A percentile compares a stretch with the other conserved stretches of the same genome.
These are phyloP conservation scores for Xylariaceae sp. DNA, from an alignment of 2,329 filamentous ascomycete genomes.

Conservation along the genomic window DNA sequence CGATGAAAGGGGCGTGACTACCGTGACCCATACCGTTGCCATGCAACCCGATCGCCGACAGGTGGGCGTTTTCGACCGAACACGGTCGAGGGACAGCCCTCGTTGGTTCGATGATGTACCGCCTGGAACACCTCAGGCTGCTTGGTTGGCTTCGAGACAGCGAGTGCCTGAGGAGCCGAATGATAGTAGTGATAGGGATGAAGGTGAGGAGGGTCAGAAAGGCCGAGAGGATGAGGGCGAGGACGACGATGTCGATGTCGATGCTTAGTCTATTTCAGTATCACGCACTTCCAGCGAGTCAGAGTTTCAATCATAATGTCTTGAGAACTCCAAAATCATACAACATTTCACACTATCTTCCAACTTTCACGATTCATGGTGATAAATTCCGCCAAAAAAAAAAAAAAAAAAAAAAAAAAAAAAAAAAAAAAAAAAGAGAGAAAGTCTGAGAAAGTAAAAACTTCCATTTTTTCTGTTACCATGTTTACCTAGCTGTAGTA, in stretches of 20 bases:
- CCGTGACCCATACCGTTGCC: background rate
- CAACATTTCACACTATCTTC: too few species aligned
- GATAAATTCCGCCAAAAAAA: too few species aligned
- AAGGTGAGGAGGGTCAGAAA: background rate
- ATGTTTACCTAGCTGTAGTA: too few species aligned
- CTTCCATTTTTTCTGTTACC: too few species aligned
- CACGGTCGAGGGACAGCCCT: background rate
- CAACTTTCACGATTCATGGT: too few species aligned
- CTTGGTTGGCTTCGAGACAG: background rate
- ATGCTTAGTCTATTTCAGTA: too few species aligned
- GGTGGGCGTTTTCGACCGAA: background rate
- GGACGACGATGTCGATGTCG: background rate
- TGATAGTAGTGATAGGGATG: background rate
- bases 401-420: too few species aligned
- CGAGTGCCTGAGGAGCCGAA: background rate
- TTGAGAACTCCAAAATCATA: too few species aligned
- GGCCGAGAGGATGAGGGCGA: background rate
- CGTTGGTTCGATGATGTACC: background rate
- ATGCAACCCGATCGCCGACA: conserved; percentile 1
- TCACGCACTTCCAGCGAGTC: too few species aligned
- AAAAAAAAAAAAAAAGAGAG: too few species aligned
- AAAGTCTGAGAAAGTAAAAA: too few species aligned
- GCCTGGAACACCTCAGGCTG: background rate
- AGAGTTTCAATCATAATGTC: too few species aligned
- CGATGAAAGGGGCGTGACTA: background rate